Conservation (phyloP, 768 basidiomycete species). For the Tylopilus sp. region DNA sequence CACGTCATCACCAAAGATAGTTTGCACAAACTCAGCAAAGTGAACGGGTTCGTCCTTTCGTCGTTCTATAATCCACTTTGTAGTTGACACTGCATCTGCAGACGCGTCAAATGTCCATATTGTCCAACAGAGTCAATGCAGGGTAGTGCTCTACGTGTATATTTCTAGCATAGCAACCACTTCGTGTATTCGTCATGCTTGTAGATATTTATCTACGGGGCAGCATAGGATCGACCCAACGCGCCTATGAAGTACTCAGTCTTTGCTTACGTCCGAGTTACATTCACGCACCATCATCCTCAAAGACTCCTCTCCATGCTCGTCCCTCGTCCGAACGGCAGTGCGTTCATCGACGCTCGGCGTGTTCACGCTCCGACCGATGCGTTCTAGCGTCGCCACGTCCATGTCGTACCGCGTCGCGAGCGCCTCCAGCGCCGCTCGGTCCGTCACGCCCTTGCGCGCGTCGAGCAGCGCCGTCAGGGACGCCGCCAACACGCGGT, state of each 20-base stretch:
- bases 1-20: constrained; percentile 95
- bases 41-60: constrained; percentile 62
- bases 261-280: neutral
- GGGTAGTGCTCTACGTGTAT: constrained; percentile 54
- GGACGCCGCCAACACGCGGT: constrained; percentile 51
- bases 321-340: constrained; percentile 40
- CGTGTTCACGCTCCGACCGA: constrained; percentile 58
- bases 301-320: constrained; percentile 53
- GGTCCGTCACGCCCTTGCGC: constrained; percentile 46
- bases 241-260: constrained; percentile 18
- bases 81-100: constrained; percentile 29
- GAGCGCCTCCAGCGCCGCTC: constrained; percentile 45
- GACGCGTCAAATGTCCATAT: constrained; percentile 95
- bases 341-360: constrained; percentile 56
- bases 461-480: constrained; percentile 61
- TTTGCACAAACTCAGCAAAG: constrained; percentile 83
- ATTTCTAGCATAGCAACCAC: constrained; percentile 45
- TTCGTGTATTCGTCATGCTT: constrained; percentile 5
- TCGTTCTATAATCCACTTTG: neutral
- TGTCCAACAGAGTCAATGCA: constrained; percentile 79
- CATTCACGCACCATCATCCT: constrained; percentile 42
- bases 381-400: constrained; percentile 42
- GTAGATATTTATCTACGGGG: neutral
- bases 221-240: constrained; percentile 25
- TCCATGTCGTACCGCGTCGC: constrained; percentile 57